Evolutionary conservation across 1,284 basidiomycete species (phyloP), one percentile per base, ranked within the genome.

Genomic region (Pholiota adiposa): DNA sequence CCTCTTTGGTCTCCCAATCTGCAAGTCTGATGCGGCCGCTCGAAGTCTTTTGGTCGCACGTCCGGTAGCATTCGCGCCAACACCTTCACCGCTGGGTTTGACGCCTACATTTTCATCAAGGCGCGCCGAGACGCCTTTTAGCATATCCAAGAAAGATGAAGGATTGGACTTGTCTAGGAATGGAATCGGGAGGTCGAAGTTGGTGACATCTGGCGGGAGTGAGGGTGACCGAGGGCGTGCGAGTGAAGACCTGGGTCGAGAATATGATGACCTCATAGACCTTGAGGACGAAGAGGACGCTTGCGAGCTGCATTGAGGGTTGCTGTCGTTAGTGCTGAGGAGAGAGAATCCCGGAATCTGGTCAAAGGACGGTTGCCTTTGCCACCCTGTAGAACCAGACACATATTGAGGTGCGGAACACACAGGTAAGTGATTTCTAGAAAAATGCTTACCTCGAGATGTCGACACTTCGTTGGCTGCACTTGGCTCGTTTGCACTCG

Each of bases 61-160:
- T 27, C 3, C 38, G 18, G 48, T 16, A 2, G 31, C 12, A 19
- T 21, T 41, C 34, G 40, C 41, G 29, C 62, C 59, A 54, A 44
- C 25, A 19, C 55, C 36, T 21, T 50, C 50, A 18, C 59, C 34
- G n/a, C n/a, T n/a, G 18, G 62, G 63, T 21, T 60, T 61, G 8
- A 66, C 21, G 1, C 67, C 66, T 6, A 60, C 68, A 29, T 68
- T 70, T 19, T 70, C 65, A 52, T 73, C 70, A 8, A 71, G 63
- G 19, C 66, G 63, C 14, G 66, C 67, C 33, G 69, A 69, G 7
- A 72, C 68, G n/a, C 65, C 69, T 56, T 71, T 71, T 16, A 74
- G 53, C 33, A 73, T 63, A 48, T 67, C 63, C 38, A 74, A 43
- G 27, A 73, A 69, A 31, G 65, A 52, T 4, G 59, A 51, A 43